These are phyloP conservation scores for Davidsoniella eucalypti DNA, from an alignment of 2,329 filamentous ascomycete species.

Conservation along the genomic window DNA sequence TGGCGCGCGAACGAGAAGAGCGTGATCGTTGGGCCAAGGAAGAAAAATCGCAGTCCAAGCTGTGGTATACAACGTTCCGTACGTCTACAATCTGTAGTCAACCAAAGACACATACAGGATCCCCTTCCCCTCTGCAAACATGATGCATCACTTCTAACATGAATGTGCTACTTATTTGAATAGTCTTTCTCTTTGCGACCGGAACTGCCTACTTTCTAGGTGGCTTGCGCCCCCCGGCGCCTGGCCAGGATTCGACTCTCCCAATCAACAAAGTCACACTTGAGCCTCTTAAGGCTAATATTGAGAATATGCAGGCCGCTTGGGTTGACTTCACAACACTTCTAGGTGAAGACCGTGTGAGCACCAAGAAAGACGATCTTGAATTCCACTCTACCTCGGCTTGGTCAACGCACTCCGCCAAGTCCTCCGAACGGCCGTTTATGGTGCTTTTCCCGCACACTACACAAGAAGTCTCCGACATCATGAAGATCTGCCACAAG, in stretches of 20 bases:
- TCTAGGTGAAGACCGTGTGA: conserved; percentile 48
- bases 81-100: conserved; percentile 15
- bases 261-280: conserved; percentile 34
- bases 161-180: background rate
- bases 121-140: background rate
- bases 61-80: conserved; percentile 40
- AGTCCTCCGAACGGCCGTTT: conserved; percentile 36
- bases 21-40: conserved; percentile 30
- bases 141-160: background rate
- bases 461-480: conserved; percentile 68
- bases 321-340: conserved; percentile 53
- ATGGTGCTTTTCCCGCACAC: conserved; percentile 60
- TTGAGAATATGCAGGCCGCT: conserved; percentile 49
- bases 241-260: conserved; percentile 39
- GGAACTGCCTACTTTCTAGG: conserved; percentile 42
- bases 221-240: conserved; percentile 33
- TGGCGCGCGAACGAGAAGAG: conserved; percentile 38
- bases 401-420: conserved; percentile 43
- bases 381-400: conserved; percentile 40
- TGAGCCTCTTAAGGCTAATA: conserved; percentile 40
- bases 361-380: conserved; percentile 39
- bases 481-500: conserved; percentile 78
- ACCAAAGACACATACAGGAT: background rate
- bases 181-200: conserved; percentile 37
- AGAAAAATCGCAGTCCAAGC: conserved; percentile 24